phyloP scores from a whole-genome alignment of 352 stramenopile species.

The Phytophthora pini region DNA sequence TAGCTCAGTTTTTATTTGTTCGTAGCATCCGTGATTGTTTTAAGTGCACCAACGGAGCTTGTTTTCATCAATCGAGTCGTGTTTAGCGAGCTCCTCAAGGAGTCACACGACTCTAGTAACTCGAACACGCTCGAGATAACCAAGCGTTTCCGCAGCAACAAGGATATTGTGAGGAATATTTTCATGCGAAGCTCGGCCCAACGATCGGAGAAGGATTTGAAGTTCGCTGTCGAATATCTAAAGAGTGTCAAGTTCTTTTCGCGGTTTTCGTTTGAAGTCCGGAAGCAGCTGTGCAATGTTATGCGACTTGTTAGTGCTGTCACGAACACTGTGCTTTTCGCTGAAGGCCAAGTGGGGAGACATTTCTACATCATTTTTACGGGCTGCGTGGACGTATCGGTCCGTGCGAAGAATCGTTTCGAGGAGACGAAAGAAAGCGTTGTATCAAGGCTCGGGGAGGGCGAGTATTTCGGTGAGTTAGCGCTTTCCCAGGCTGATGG shows the following conservation, averaged over 20 bases:
- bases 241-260: conserved; percentile 90
- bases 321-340: conserved; percentile 83
- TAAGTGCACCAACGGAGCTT: conserved; percentile 58
- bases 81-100: conserved; percentile 71
- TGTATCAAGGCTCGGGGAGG: conserved; percentile 68
- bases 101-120: conserved; percentile 56
- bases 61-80: conserved; percentile 74
- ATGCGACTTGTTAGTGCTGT: conserved; percentile 81
- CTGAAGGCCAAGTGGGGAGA: conserved; percentile 75
- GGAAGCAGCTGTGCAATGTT: conserved; percentile 84
- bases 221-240: conserved; percentile 87
- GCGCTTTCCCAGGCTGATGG: conserved; percentile 73
- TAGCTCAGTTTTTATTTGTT: conserved; percentile 1
- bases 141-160: conserved; percentile 85
- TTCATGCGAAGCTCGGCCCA: conserved; percentile 74
- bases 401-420: conserved; percentile 77
- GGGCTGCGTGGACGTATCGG: conserved; percentile 72
- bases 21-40: conserved; percentile 62
- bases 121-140: conserved; percentile 64
- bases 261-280: conserved; percentile 86
- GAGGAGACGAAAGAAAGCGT: conserved; percentile 71
- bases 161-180: conserved; percentile 88
- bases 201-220: conserved; percentile 84
- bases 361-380: conserved; percentile 90
- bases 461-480: conserved; percentile 83